Evolutionary conservation across 345 rosid species (phyloP).

Genomic region (Microthlaspi erraticum): DNA sequence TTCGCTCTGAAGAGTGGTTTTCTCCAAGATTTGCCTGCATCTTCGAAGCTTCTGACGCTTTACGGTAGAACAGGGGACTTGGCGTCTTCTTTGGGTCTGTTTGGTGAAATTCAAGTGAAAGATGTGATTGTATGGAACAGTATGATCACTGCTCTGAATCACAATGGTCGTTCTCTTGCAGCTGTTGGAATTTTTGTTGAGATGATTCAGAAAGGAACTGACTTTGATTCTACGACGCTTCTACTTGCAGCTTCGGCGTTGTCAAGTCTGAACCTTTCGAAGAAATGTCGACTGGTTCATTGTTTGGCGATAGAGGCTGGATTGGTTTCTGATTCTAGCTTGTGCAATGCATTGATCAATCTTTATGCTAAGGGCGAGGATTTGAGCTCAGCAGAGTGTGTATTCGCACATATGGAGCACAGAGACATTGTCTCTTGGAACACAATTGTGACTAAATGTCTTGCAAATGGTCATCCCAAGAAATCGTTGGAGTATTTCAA

Average conservation of each 20-base stretch:
- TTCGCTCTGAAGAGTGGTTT: constrained; percentile 62
- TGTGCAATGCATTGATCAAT: constrained; percentile 60
- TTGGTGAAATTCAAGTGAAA: constrained; percentile 49
- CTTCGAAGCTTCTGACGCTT: constrained; percentile 55
- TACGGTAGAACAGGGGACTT: constrained; percentile 54
- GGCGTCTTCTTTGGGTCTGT: constrained; percentile 46
- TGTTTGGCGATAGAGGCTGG: constrained; percentile 55
- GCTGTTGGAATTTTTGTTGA: constrained; percentile 48
- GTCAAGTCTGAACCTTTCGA: constrained; percentile 34
- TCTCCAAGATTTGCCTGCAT: constrained; percentile 50
- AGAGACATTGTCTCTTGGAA: constrained; percentile 71
- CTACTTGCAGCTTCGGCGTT: constrained; percentile 53
- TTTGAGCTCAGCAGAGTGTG: constrained; percentile 50
- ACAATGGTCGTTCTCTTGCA: constrained; percentile 44
- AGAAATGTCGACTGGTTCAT: constrained; percentile 49
- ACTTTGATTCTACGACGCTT: constrained; percentile 62
- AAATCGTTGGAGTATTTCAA: constrained; percentile 53
- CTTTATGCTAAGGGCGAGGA: constrained; percentile 66
- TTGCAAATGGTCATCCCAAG: constrained; percentile 47
- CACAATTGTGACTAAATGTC: constrained; percentile 57
- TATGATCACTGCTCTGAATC: constrained; percentile 58
- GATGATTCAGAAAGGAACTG: constrained; percentile 50
- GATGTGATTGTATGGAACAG: constrained; percentile 67
- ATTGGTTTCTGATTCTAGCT: constrained; percentile 46
- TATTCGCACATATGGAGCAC: constrained; percentile 46